Percentiles rank a stretch among this genome's conserved stretches.
These are phyloP conservation scores for Yarrowia sp. DNA, from an alignment of 805 yeast genomes.

Conservation along the genomic window DNA sequence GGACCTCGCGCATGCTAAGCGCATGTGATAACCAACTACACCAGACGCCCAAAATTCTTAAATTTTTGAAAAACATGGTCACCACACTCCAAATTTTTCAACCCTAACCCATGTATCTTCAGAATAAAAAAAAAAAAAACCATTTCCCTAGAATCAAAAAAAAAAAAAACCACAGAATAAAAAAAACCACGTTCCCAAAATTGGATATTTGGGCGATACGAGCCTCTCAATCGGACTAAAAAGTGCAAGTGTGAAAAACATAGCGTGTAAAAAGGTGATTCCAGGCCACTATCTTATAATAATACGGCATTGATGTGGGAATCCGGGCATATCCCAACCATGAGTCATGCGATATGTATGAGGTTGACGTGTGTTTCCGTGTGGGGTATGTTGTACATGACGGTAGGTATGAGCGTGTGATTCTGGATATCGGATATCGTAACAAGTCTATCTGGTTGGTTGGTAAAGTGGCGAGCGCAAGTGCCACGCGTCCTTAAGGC, in stretches of 20 bases:
- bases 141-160: neutral
- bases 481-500: neutral
- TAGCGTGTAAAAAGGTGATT: neutral
- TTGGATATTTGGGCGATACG: neutral
- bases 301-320: neutral
- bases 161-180: no score
- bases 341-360: neutral
- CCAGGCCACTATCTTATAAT: neutral
- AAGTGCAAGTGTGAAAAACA: neutral
- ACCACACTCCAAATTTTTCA: no score
- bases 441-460: neutral
- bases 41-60: slow-evolving; percentile 4
- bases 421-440: no score
- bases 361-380: neutral
- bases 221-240: neutral
- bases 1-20: slow-evolving; percentile 25
- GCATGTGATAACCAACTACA: slow-evolving; percentile 24
- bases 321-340: neutral
- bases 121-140: no score
- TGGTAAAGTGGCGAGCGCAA: neutral
- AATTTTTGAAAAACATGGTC: neutral
- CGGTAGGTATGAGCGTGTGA: neutral
- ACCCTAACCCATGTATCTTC: slow-evolving; percentile 24
- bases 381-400: neutral
- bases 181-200: no score